These are phyloP conservation scores for Rhizopus microsporus DNA, from an alignment of 371 early-diverging fungal genomes.

Conservation along the genomic window DNA sequence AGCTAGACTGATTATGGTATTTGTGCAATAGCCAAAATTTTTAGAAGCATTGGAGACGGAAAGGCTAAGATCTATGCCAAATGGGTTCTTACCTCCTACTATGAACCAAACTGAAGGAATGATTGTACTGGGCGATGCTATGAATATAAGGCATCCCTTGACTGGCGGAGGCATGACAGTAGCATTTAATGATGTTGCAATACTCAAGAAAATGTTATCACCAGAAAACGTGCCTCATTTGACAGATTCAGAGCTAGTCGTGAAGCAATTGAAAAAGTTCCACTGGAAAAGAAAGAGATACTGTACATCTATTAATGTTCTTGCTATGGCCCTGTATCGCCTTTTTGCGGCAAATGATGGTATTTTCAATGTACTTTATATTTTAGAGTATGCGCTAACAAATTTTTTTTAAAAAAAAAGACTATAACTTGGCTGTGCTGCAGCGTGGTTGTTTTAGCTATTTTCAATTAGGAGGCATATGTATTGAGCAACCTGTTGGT, in stretches of 20 bases:
- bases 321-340: slow-evolving; percentile 87
- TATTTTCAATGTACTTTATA: background rate
- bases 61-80: slow-evolving; percentile 89
- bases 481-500: slow-evolving; percentile 78
- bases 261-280: slow-evolving; percentile 57
- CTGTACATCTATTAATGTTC: slow-evolving; percentile 81
- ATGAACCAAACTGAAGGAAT: slow-evolving; percentile 66
- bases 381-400: background rate
- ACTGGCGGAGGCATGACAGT: slow-evolving; percentile 97
- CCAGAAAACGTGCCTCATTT: slow-evolving; percentile 50
- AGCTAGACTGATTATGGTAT: background rate
- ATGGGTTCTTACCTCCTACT: slow-evolving; percentile 80
- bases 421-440: slow-evolving; percentile 55
- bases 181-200: slow-evolving; percentile 85
- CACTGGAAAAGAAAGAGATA: slow-evolving; percentile 78
- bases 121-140: slow-evolving; percentile 87
- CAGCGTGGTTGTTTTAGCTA: slow-evolving; percentile 86
- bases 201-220: slow-evolving; percentile 56
- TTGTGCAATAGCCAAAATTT: slow-evolving; percentile 55
- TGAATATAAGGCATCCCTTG: slow-evolving; percentile 92
- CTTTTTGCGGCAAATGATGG: slow-evolving; percentile 70
- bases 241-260: slow-evolving; percentile 45
- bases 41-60: slow-evolving; percentile 70
- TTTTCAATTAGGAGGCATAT: slow-evolving; percentile 80
- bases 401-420: slow-evolving; percentile 7